Evolutionary conservation across 768 basidiomycete species (phyloP).

Genomic region (Calocera viscosa): DNA sequence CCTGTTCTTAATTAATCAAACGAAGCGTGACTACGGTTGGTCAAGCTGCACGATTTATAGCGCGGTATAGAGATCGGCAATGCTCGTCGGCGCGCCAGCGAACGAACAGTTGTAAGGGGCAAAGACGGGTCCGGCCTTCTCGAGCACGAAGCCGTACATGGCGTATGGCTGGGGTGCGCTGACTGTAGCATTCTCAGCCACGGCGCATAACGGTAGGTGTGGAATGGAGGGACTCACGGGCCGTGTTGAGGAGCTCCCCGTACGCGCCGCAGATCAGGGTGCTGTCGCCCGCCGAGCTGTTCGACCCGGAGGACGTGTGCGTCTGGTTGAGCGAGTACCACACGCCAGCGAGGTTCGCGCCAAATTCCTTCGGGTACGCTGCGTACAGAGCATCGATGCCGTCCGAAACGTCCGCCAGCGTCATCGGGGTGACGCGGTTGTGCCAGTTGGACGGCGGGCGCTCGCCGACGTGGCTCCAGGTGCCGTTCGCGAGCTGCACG

Average conservation of each 20-base stretch:
- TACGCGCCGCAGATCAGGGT: background rate
- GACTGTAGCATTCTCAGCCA: background rate
- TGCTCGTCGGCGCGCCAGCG: background rate
- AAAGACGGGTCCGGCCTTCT: background rate
- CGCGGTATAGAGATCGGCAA: background rate
- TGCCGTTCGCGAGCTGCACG: slow-evolving; percentile 10
- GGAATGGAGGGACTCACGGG: background rate
- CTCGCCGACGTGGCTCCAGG: slow-evolving; percentile 15
- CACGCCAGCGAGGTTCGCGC: background rate
- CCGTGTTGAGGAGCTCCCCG: background rate
- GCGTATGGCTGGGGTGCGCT: background rate
- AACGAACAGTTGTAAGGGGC: slow-evolving; percentile 1
- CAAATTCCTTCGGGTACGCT: background rate
- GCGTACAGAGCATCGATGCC: background rate
- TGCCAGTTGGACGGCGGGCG: slow-evolving; percentile 18
- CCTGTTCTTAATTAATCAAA: too few species aligned
- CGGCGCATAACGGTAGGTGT: too few species aligned
- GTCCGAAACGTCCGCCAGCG: background rate
- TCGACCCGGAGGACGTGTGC: background rate
- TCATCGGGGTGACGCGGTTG: slow-evolving; percentile 12
- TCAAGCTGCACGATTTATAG: too few species aligned
- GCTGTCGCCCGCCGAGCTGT: background rate
- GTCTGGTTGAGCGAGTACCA: background rate
- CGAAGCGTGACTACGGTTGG: too few species aligned
- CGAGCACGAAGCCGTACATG: background rate